Percentiles rank a stretch among this genome's conserved stretches.
phyloP scores from a whole-genome alignment of 2,329 filamentous ascomycete species.

The Calonectria multiphialidica region DNA sequence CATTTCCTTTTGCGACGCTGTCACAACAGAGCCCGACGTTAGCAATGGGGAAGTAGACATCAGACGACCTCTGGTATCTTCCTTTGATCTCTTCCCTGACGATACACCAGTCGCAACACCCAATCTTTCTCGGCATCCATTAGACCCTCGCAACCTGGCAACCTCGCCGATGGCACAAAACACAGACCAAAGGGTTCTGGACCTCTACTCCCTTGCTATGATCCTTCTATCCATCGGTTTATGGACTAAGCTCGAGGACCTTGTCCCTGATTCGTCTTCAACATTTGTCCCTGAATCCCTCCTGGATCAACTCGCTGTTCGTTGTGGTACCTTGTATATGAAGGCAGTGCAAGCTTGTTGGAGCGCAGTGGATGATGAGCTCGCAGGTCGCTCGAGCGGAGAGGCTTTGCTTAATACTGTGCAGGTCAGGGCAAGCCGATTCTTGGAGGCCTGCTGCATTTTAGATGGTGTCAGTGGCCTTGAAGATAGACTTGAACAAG shows the following conservation, averaged over 20 bases:
- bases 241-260: conserved; percentile 75
- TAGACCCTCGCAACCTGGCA: conserved; percentile 66
- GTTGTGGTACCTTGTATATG: conserved; percentile 81
- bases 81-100: conserved; percentile 77
- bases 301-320: conserved; percentile 72
- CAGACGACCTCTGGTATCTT: conserved; percentile 76
- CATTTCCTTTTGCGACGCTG: conserved; percentile 72
- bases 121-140: conserved; percentile 68
- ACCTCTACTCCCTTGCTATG: conserved; percentile 81
- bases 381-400: conserved; percentile 58
- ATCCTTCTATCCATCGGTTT: conserved; percentile 80
- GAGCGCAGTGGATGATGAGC: conserved; percentile 75
- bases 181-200: conserved; percentile 69
- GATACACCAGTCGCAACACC: conserved; percentile 30
- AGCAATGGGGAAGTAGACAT: conserved; percentile 68
- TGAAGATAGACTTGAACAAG: conserved; percentile 64
- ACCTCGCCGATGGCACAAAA: conserved; percentile 61
- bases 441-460: conserved; percentile 71
- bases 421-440: conserved; percentile 67
- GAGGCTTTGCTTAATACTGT: conserved; percentile 66
- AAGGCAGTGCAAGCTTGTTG: conserved; percentile 80
- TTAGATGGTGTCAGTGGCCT: conserved; percentile 70
- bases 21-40: conserved; percentile 55
- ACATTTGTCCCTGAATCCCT: conserved; percentile 71
- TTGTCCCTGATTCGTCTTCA: conserved; percentile 55